Evolutionary conservation across 1,284 basidiomycete species (phyloP), one percentile per base, ranked within the genome.

Genomic region (Cronartium quercuum): DNA sequence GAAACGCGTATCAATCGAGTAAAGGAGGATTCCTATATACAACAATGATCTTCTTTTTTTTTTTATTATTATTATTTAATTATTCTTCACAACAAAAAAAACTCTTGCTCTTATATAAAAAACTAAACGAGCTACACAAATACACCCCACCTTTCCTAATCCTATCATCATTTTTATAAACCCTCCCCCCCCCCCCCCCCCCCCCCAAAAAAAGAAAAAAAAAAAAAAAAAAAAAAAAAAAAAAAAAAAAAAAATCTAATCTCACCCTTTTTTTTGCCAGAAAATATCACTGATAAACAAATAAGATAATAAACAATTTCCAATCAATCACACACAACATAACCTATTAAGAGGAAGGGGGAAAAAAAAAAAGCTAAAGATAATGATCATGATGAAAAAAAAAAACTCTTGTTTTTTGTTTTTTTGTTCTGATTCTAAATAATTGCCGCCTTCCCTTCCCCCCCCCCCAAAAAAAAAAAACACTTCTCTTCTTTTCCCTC

Each of bases 231-330:
- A 5, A 18, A 34, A 61, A 61, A 61, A 61, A 34, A 61, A 37
- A 61, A 61, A 15, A 61, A 29, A 66, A 21, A 66, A 44, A n/a
- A 65, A 18, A 66, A 66, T n/a, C 41, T n/a, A 66, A 58, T 34
- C 55, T 34, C 5, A 63, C 18, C 15, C 18, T 7, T 63, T 51
- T 51, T 51, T 51, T 6, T 51, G 10, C 42, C n/a, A 47, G 2
- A 47, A 47, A 2, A 29, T 29, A 29, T 29, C 29, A 29, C 29
- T 29, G 29, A 29, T 29, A 29, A 29, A 29, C 29, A 47, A 2
- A 47, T 47, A 12, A 47, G 2, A 12, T 12, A 47, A 47, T n/a
- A 51, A 18, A 12, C 24, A 12, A 6, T 51, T 51, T 51, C 47
- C 18, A 18, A 51, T 51, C 47, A 51, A 51, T 35, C 40, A 37